Evolutionary conservation across 176 grass and related monocot species (phyloP), one percentile per base, ranked within the genome.

Genomic region (Alloteropsis semialata): DNA sequence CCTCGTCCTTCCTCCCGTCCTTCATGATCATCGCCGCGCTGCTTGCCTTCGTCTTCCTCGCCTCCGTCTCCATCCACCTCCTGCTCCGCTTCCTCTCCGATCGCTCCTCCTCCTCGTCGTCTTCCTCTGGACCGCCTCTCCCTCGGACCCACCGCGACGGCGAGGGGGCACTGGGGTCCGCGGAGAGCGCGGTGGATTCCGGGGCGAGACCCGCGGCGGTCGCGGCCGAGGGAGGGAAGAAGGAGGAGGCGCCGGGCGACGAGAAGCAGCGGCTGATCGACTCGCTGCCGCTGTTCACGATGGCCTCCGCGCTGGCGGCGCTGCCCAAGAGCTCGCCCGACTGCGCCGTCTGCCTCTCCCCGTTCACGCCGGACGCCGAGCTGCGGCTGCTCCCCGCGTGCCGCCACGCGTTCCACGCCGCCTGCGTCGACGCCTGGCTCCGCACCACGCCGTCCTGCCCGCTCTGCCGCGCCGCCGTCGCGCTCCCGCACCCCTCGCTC

Each of bases 341-440:
- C 85, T 98, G 96, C 75, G 92, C 92, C 33, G 96, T 98, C 8
- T 98, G 96, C 87, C 90, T 95, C 13, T 94, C 86, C 36, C 92
- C 89, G 9, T 98, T 98, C 86, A 88, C 69, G 27, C 96, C 80
- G 3, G 89, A 89, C 22, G 92, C 84, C 17, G 88, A 98, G 84
- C 90, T 98, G 74, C 96, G 96, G 18, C 89, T 98, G 12, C 85
- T 98, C 29, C 96, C 96, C 0, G 89, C 92, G 44, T 98, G 96
- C 87, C 90, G 89, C 65, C 96, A 98, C 77, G 96, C 92, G 36
- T 98, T 98, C 84, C 96, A 98, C 65, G 87, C 96, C 10, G 64
- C 55, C 16, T 98, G 96, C 89, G 88, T 98, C 74, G 96, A 95
- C 77, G 85, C 96, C 18, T 98, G 96, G 96, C 82, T 98, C 33